Evolutionary conservation across 2,329 filamentous ascomycete genomes (phyloP).

Genomic region (Fusarium brachygibbosum): DNA sequence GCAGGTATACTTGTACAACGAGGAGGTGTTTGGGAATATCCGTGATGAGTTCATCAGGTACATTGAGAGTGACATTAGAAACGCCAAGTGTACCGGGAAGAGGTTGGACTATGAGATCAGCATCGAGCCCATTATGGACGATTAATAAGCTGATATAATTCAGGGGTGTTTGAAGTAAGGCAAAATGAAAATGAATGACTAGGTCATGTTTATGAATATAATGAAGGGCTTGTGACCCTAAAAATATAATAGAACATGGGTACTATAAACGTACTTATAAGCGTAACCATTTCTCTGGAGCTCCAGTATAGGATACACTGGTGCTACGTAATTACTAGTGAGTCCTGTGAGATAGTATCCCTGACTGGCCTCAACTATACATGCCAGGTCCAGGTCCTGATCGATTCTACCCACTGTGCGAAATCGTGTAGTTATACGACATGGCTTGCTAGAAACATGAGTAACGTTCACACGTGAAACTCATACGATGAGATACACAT

Average conservation of each 20-base stretch:
- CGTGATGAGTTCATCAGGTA: constrained; percentile 7
- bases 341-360: too few relatives aligned
- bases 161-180: not conserved
- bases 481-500: too few relatives aligned
- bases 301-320: too few relatives aligned
- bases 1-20: constrained; percentile 34
- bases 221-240: not conserved
- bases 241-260: not conserved
- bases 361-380: too few relatives aligned
- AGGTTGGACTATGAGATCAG: constrained; percentile 32
- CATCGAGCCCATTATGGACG: constrained; percentile 19
- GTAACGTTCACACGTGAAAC: too few relatives aligned
- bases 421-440: too few relatives aligned
- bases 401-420: too few relatives aligned
- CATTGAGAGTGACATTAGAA: constrained; percentile 16
- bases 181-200: not conserved
- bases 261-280: not conserved
- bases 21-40: constrained; percentile 23
- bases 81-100: constrained; percentile 6
- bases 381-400: too few relatives aligned
- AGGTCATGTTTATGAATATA: not conserved
- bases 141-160: not conserved
- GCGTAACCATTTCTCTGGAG: too few relatives aligned
- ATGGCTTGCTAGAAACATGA: too few relatives aligned
- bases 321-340: too few relatives aligned